Conservation (phyloP, 192 early-diverging fungal genomes). For the Entophlyctis helioformis region DNA sequence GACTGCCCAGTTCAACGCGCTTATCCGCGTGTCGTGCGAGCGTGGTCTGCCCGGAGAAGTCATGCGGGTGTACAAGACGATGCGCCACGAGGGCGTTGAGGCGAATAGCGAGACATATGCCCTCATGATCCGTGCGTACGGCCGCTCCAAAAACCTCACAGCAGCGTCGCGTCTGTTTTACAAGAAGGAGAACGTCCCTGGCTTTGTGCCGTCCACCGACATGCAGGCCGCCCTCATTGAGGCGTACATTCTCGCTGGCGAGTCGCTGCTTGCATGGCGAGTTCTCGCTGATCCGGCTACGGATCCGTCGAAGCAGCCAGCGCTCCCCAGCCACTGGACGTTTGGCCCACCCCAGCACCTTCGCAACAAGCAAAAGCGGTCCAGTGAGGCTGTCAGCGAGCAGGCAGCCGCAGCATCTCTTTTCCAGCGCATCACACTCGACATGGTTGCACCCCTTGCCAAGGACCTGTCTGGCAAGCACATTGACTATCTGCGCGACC, state of each 20-base stretch:
- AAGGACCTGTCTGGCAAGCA: constrained; percentile 3
- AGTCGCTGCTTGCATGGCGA: constrained; percentile 13
- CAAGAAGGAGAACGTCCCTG: constrained; percentile 14
- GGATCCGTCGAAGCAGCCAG: background rate
- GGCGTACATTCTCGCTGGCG: constrained; percentile 4
- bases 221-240: constrained; percentile 14
- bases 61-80: constrained; percentile 2
- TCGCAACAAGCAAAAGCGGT: no score
- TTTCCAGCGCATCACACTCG: no score
- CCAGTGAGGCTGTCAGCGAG: no score
- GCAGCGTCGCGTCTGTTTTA: constrained; percentile 10
- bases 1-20: no score
- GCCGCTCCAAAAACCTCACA: constrained; percentile 4
- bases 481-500: constrained; percentile 1
- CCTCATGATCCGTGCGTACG: constrained; percentile 7
- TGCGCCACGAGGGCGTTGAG: constrained; percentile 12
- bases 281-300: constrained; percentile 1
- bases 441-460: constrained; percentile 2
- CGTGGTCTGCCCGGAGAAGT: no score
- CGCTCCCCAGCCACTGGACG: background rate
- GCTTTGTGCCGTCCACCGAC: background rate
- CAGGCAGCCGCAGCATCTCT: no score
- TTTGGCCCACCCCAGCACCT: no score
- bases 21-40: no score
- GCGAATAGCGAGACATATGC: constrained; percentile 4